phyloP scores from a whole-genome alignment of 768 basidiomycete species.

The Boletus insuetus region DNA sequence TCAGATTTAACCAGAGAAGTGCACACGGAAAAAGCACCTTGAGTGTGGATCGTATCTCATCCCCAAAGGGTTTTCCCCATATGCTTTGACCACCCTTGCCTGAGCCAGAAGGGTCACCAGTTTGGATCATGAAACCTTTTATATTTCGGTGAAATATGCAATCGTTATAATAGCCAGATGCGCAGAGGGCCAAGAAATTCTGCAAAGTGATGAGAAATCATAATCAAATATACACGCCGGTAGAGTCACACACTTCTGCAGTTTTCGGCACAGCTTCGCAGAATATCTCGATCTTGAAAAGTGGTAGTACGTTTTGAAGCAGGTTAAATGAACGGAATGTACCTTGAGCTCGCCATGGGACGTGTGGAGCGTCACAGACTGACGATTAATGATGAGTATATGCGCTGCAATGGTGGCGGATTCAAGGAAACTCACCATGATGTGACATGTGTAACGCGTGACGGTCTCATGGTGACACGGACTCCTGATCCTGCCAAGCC shows the following conservation, averaged over 20 bases:
- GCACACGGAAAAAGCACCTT: conserved; percentile 54
- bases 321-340: conserved; percentile 7
- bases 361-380: conserved; percentile 96
- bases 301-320: not conserved
- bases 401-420: conserved; percentile 24
- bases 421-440: conserved; percentile 26
- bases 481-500: not conserved
- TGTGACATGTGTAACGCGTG: conserved; percentile 28
- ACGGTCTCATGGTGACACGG: conserved; percentile 2
- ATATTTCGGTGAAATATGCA: conserved; percentile 94
- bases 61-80: conserved; percentile 89
- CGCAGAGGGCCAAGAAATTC: conserved; percentile 96
- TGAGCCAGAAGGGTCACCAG: conserved; percentile 83
- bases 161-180: conserved; percentile 80
- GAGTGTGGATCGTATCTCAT: conserved; percentile 91
- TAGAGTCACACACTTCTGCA: conserved; percentile 68
- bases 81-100: conserved; percentile 98
- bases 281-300: conserved; percentile 84
- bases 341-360: conserved; percentile 96
- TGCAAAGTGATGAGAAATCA: conserved; percentile 29
- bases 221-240: not conserved
- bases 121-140: conserved; percentile 94
- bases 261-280: conserved; percentile 96
- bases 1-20: not conserved
- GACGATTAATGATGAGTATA: conserved; percentile 7